Evolutionary conservation across 2,329 filamentous ascomycete genomes (phyloP).

Genomic region (Colletotrichum sp.): DNA sequence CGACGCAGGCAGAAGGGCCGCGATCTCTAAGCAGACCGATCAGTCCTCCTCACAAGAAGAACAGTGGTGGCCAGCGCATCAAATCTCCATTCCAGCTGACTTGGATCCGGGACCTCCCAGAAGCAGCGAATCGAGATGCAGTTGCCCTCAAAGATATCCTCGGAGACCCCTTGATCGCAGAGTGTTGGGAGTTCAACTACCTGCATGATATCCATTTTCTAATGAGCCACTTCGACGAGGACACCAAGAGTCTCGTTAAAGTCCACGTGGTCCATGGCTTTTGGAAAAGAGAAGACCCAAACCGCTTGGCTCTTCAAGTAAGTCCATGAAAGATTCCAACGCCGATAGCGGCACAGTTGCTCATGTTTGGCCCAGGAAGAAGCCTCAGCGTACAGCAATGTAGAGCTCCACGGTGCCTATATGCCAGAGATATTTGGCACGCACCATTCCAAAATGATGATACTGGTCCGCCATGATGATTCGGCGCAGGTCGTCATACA

Average conservation of each 20-base stretch:
- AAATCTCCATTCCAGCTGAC: slow-evolving; percentile 76
- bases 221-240: slow-evolving; percentile 57
- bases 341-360: background rate
- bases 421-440: slow-evolving; percentile 88
- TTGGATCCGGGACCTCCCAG: slow-evolving; percentile 67
- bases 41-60: slow-evolving; percentile 49
- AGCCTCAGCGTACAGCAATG: slow-evolving; percentile 67
- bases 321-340: background rate
- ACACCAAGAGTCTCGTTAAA: slow-evolving; percentile 51
- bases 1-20: background rate
- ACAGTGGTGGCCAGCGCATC: slow-evolving; percentile 30
- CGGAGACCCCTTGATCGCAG: slow-evolving; percentile 74
- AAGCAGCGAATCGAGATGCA: slow-evolving; percentile 66
- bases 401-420: slow-evolving; percentile 74
- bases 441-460: slow-evolving; percentile 86
- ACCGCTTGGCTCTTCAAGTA: slow-evolving; percentile 63
- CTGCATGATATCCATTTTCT: slow-evolving; percentile 65
- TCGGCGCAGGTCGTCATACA: slow-evolving; percentile 82
- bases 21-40: slow-evolving; percentile 42
- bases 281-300: slow-evolving; percentile 70
- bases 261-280: slow-evolving; percentile 66
- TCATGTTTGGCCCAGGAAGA: slow-evolving; percentile 52
- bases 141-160: slow-evolving; percentile 71
- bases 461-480: slow-evolving; percentile 80
- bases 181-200: slow-evolving; percentile 75